Base-by-base conservation (phyloP, 2,329 filamentous ascomycete species). In the Aspergillus jensenii region DNA sequence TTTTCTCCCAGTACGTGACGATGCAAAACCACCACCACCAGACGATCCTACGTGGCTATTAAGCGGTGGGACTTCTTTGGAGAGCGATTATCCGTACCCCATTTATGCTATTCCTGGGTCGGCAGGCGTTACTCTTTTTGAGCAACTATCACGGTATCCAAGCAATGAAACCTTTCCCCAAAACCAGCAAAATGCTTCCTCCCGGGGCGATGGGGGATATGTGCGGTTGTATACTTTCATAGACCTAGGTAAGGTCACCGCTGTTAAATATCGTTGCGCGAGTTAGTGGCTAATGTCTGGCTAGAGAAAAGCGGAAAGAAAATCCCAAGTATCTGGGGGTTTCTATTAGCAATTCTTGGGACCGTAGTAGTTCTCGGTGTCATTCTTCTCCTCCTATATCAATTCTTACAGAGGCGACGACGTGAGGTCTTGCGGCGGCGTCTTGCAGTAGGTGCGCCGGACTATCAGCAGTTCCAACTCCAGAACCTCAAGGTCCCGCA, bases 391-490 rank as follows among this genome's bases (percentile, higher is more conserved):
- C 1, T 71, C 87, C 41, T 78, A 82, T 52, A 96, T 95, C 91
- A 95, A 66, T 79, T 87, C 21, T 78, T 95, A 31, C 91, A 96
- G 71, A 84, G 86, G 37, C 82, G 85, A 48, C 86, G 91, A 31
- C 86, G 93, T 8, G 81, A 81, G 23, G 81, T 81, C 1, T 78
- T 98, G 11, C 85, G 86, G 51, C 83, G 85, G 48, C 86, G 92
- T 12, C 88, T 97, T 15, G 81, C 85, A 58, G 82, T 81, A 7
- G 93, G 93, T 52, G 90, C 96, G 65, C 87, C 96, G 19, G 90
- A 97, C 68, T 80, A 97, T 3, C 93, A 97, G 74, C 87, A 86
- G 3, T 82, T 96, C 64, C 93, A 92, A 2, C 90, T 97, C 65
- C 93, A 91, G 69, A 84, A 89, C 14, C 76, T 96, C 23, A 90